Evolutionary conservation across 2,329 filamentous ascomycete species (phyloP).

Genomic region (Diplodia mutila): DNA sequence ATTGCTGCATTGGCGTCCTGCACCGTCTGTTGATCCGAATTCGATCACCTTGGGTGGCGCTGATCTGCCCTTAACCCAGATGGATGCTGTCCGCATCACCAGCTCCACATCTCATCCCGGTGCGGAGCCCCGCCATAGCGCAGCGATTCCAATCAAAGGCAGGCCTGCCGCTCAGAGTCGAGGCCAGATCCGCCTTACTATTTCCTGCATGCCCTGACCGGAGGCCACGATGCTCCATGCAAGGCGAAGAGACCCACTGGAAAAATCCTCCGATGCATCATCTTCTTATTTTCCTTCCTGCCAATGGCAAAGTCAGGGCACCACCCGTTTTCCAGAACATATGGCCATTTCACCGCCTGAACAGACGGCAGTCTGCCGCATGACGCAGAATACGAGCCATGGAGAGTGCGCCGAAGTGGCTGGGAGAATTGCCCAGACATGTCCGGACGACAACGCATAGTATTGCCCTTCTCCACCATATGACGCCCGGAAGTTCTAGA

Average conservation of each 20-base stretch:
- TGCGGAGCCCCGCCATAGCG: not conserved
- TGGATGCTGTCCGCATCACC: slow-evolving; percentile 12
- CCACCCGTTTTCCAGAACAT: not conserved
- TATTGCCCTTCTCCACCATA: slow-evolving; percentile 6
- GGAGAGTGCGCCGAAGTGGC: not conserved
- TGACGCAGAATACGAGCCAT: not conserved
- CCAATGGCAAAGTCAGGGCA: not conserved
- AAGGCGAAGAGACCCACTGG: slow-evolving; percentile 6
- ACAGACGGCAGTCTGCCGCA: not conserved
- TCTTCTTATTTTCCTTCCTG: not conserved
- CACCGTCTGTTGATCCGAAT: slow-evolving; percentile 15
- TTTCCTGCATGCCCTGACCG: slow-evolving; percentile 1
- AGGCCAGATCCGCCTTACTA: slow-evolving; percentile 17
- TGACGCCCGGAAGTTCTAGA: slow-evolving; percentile 12
- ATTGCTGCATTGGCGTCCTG: slow-evolving; percentile 21
- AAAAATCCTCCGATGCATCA: slow-evolving; percentile 17
- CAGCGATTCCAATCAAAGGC: slow-evolving; percentile 3
- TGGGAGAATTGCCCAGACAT: not conserved
- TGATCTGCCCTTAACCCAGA: slow-evolving; percentile 21
- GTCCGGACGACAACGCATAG: slow-evolving; percentile 8
- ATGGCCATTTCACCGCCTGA: not conserved
- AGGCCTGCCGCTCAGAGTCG: not conserved
- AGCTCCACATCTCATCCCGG: slow-evolving; percentile 10
- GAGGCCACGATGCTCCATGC: slow-evolving; percentile 4
- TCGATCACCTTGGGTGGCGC: slow-evolving; percentile 12